phyloP scores from a whole-genome alignment of 108 stramenopile species.

The Epithemia pelagica region DNA sequence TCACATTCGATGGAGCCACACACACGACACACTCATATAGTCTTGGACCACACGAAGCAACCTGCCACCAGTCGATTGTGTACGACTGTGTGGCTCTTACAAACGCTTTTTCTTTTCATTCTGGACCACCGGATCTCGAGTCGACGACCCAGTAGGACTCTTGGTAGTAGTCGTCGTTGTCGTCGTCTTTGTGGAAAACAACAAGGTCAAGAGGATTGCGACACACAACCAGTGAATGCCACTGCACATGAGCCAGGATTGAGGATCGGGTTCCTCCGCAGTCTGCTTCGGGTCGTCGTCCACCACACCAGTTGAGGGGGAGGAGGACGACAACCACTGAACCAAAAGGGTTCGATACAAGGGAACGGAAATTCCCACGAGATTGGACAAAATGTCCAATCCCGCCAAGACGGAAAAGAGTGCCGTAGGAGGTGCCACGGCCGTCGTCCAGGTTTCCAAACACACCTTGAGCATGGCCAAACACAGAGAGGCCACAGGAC shows the following conservation, averaged over 20 bases:
- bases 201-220: not conserved
- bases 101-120: no score
- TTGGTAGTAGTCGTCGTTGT: no score
- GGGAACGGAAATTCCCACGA: conserved; percentile 61
- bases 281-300: conserved; percentile 22
- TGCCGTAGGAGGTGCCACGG: conserved; percentile 52
- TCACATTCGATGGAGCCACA: no score
- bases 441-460: conserved; percentile 53
- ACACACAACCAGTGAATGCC: conserved; percentile 43
- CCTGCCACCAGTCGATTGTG: no score
- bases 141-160: no score
- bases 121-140: no score
- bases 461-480: conserved; percentile 41
- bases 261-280: conserved; percentile 68
- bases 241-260: conserved; percentile 47
- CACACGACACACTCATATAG: no score
- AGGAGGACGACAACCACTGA: conserved; percentile 12
- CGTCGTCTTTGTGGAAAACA: not conserved
- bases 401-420: conserved; percentile 73
- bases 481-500: conserved; percentile 46
- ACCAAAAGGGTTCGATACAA: conserved; percentile 73
- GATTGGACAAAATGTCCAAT: conserved; percentile 68
- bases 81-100: no score
- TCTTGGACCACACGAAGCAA: no score
- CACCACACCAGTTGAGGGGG: not conserved